phyloP scores from a whole-genome alignment of 2,329 filamentous ascomycete species.

The Colletotrichum theobromicola region DNA sequence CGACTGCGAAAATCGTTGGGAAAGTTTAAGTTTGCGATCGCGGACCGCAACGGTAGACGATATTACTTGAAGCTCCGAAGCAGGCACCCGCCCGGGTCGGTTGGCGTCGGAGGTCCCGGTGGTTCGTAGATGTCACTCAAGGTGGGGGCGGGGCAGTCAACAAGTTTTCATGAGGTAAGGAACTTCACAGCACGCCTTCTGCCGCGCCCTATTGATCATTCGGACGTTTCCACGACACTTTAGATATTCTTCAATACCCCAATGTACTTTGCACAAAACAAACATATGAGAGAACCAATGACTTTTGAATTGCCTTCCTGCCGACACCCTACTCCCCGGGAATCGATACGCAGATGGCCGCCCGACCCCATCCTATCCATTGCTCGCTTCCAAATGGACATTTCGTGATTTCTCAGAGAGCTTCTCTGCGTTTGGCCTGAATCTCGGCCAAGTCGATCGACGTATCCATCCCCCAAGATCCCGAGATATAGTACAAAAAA shows the following conservation, averaged over 20 bases:
- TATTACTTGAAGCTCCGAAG: neutral
- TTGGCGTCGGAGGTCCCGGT: neutral
- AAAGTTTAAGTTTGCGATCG: neutral
- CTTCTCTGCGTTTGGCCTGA: neutral
- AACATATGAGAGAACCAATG: neutral
- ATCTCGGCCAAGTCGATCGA: neutral
- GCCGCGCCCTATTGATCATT: neutral
- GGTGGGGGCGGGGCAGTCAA: conserved; percentile 16
- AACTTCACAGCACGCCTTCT: neutral
- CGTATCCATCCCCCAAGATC: conserved; percentile 10
- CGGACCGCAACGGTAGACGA: neutral
- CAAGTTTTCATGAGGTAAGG: neutral
- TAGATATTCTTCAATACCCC: neutral
- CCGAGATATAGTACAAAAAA: conserved; percentile 21
- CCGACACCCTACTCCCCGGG: conserved; percentile 3
- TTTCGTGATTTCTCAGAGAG: neutral
- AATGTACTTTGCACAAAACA: neutral
- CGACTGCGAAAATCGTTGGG: too few relatives aligned
- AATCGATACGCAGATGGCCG: conserved; percentile 15
- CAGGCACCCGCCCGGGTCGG: neutral
- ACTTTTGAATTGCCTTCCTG: conserved; percentile 19
- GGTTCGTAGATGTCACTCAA: conserved; percentile 11
- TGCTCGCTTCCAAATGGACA: conserved; percentile 11
- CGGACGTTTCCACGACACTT: neutral
- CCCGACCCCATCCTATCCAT: conserved; percentile 12